Evolutionary conservation across 371 early-diverging fungal species (phyloP), one percentile per base, ranked within the genome.

Genomic region (Mortierella polycephala): DNA sequence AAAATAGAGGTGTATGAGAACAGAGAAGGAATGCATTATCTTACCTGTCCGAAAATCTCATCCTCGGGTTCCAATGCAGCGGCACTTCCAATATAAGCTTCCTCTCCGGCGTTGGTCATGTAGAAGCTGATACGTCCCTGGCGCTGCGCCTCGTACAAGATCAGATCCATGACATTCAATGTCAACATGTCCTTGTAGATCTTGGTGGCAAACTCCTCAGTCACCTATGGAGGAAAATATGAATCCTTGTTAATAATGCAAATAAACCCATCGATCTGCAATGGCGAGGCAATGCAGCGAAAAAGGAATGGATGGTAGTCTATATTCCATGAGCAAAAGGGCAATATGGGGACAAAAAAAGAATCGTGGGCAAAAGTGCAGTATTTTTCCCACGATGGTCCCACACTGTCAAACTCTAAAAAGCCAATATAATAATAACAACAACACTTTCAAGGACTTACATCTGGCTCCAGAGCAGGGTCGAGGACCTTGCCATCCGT

Each of bases 91-190:
- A 98, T 91, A 80, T 93, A 91, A 18, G 97, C 98, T 83, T 98
- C 99, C 85, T 99, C 99, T 54, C 99, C 99, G 85, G 95, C 97
- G 80, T 90, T 93, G 44, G 99, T 99, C 98, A 98, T 98, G 85
- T 99, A 99, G 68, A 99, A 98, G 63, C 95, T 94, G 61, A 99
- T 96, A 60, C 98, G 93, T 11, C 99, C 99, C 82, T 99, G 99
- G 10, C 98, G 88, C 83, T 99, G 99, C n/a, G 97, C 96, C 69
- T 98, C 98, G 81, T 97, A 98, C 76, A 98, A 79, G 64, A 98
- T 91, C 71, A 92, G 76, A 81, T 98, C 99, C 94, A 98, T 95
- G 39, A 89, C 86, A 74, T 96, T 95, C 57, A 98, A 85, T 0
- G 91, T 89, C 40, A 97, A 62, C 97, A 98, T 98, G 73, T 91